Base-by-base conservation (phyloP, 2,329 filamentous ascomycete species). In the Pseudogymnoascus sp. region DNA sequence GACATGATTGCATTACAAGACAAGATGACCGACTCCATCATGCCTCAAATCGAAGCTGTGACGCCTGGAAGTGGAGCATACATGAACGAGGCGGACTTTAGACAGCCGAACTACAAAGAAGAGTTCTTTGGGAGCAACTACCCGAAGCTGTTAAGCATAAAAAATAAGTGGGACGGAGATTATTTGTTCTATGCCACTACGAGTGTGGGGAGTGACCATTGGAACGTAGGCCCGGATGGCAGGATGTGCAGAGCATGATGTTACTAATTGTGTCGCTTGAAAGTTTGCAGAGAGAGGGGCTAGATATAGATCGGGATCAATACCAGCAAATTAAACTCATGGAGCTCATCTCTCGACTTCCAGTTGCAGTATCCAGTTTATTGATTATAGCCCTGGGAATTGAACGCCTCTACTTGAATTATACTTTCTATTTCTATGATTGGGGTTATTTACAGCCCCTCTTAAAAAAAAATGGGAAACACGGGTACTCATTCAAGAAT, bases 171-270 rank as follows among this genome's bases (percentile, higher is more conserved):
- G 66, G 83, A 83, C 66, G 73, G 77, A 1, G 61, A 72, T 0
- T 68, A 70, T 1, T 63, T 84, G 6, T 81, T 81, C 37, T 81
- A 81, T 61, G 79, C 76, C 10, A 68, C 68, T 5, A 77, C 75
- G n/a, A 78, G 74, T 3, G 81, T 84, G 5, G 81, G 81, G 0
- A 81, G 78, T 62, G 81, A 84, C 60, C 68, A 67, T n/a, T 84
- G 80, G 80, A 69, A 67, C 21, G 72, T 77, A 6, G 71, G 69
- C 4, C 72, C 69, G 5, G 65, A 73, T 62, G 79, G 78, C 7
- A 73, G 77, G 26, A 71, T 81, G 69, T 81, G 79, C 64, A 64
- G 66, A 61, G 63, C 68, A 33, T 66, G 55, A 62, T 49, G 3
- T 31, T 31, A 58, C 11, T 6, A 23, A 16, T 21, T n/a, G n/a